phyloP scores from a whole-genome alignment of 2,329 filamentous ascomycete genomes.

The Fusarium sp. region DNA sequence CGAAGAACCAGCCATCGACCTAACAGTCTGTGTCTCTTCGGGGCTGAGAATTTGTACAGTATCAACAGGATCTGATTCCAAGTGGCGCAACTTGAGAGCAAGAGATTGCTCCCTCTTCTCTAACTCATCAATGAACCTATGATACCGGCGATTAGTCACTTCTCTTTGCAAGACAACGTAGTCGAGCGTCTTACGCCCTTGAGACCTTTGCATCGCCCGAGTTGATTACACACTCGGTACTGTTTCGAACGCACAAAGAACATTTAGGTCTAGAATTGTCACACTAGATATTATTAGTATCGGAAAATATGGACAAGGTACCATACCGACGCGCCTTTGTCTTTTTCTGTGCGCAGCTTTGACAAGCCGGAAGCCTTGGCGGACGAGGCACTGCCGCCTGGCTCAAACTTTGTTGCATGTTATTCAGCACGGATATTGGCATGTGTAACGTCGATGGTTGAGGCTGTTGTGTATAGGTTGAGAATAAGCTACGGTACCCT shows the following conservation, averaged over 20 bases:
- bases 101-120: constrained; percentile 15
- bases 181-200: background rate
- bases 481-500: background rate
- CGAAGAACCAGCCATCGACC: constrained; percentile 15
- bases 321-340: constrained; percentile 8
- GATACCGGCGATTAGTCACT: background rate
- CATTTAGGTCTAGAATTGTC: constrained; percentile 18
- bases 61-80: background rate
- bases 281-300: background rate
- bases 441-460: background rate
- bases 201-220: background rate
- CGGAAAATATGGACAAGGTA: background rate
- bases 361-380: constrained; percentile 20
- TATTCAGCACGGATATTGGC: background rate
- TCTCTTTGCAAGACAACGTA: rapidly evolving
- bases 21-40: constrained; percentile 14
- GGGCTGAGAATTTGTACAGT: constrained; percentile 4
- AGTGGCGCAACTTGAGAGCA: background rate
- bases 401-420: background rate
- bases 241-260: background rate
- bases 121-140: constrained; percentile 5
- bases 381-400: background rate
- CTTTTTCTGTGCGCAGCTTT: constrained; percentile 13
- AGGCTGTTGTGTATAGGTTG: background rate
- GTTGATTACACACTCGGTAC: constrained; percentile 5